These are phyloP conservation scores for Smallanthus sonchifolius DNA, from an alignment of 129 eudicot genomes.

Conservation along the genomic window DNA sequence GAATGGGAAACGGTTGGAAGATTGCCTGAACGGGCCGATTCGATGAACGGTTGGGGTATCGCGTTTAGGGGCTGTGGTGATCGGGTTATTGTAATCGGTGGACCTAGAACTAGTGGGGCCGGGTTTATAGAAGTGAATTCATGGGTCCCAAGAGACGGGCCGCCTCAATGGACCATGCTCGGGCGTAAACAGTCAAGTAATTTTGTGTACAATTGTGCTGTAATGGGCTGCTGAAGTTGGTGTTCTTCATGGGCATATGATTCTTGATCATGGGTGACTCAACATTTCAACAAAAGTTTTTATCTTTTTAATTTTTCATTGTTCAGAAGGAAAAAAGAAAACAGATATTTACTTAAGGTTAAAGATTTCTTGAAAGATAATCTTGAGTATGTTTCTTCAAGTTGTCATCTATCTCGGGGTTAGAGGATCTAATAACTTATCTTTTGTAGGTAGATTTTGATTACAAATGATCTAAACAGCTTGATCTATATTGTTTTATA, in stretches of 20 bases:
- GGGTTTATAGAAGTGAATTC: conserved; percentile 70
- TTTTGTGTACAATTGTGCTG: conserved; percentile 93
- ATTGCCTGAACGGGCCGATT: conserved; percentile 70
- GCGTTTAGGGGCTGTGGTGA: conserved; percentile 90
- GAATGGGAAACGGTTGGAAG: conserved; percentile 65
- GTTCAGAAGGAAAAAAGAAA: conserved; percentile 23
- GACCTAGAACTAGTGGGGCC: conserved; percentile 58
- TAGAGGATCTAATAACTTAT: conserved; percentile 41
- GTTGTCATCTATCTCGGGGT: conserved; percentile 31
- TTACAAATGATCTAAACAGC: conserved; percentile 27
- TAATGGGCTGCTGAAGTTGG: conserved; percentile 76
- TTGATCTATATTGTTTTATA: conserved; percentile 17
- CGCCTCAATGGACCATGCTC: conserved; percentile 67
- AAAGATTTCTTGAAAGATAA: conserved; percentile 31
- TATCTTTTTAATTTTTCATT: conserved; percentile 17
- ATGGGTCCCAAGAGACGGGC: conserved; percentile 74
- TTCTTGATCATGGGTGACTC: conserved; percentile 43
- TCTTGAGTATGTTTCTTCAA: conserved; percentile 41
- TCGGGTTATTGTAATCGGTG: conserved; percentile 74
- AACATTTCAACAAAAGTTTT: conserved; percentile 23
- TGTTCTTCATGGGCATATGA: conserved; percentile 38
- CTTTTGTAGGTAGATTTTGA: conserved; percentile 35
- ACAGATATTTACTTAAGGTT: conserved; percentile 56
- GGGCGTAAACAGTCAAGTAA: conserved; percentile 56
- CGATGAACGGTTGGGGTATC: conserved; percentile 86